Evolutionary conservation across 257 asterid genomes (phyloP).

Genomic region (Rubia yunnanensis): DNA sequence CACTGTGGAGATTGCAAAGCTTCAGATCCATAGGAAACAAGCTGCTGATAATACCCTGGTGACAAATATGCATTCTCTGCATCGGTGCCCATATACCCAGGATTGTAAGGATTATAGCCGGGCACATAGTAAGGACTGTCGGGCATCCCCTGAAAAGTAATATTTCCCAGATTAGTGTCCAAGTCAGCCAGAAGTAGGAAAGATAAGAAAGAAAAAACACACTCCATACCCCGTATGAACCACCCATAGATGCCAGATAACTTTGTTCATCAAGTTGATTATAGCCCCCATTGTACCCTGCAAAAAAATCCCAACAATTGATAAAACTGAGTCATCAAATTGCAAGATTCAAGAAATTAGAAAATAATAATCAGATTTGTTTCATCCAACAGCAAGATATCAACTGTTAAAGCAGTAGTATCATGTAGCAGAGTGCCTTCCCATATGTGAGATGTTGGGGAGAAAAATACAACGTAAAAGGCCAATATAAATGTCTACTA

Average conservation of each 20-base stretch:
- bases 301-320: slow-evolving; percentile 7
- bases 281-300: slow-evolving; percentile 47
- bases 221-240: slow-evolving; percentile 39
- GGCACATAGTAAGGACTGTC: slow-evolving; percentile 52
- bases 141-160: slow-evolving; percentile 32
- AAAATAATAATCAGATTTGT: too few relatives aligned
- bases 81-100: slow-evolving; percentile 46
- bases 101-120: slow-evolving; percentile 49
- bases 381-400: background rate
- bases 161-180: background rate
- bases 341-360: background rate
- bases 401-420: background rate
- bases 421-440: background rate
- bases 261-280: slow-evolving; percentile 53
- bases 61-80: slow-evolving; percentile 48
- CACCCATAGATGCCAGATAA: slow-evolving; percentile 26
- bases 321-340: background rate
- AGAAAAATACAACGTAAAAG: too few relatives aligned
- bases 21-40: slow-evolving; percentile 44
- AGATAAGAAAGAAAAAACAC: background rate
- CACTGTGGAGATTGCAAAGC: slow-evolving; percentile 40
- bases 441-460: too few relatives aligned
- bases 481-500: background rate
- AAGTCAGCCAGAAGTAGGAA: background rate
- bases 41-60: slow-evolving; percentile 41